phyloP scores from a whole-genome alignment of 2,329 filamentous ascomycete genomes.

The Stylonectria norvegica region DNA sequence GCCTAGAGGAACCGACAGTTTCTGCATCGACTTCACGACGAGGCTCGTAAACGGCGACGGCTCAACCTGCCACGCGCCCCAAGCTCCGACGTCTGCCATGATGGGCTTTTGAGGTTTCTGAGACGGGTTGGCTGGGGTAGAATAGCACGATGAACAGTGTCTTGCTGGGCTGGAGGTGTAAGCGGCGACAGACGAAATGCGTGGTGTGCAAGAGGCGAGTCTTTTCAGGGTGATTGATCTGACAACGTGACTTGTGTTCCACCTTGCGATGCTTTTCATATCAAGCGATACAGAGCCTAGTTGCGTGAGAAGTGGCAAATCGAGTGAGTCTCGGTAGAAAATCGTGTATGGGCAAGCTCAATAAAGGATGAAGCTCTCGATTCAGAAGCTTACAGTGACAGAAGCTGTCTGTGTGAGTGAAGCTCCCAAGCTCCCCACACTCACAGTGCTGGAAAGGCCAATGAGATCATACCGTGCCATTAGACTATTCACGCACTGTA shows the following conservation, averaged over 20 bases:
- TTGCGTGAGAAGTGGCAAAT: too few species aligned
- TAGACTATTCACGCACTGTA: slow-evolving; percentile 13
- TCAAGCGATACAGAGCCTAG: too few species aligned
- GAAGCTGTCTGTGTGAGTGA: too few species aligned
- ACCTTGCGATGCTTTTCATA: slow-evolving; percentile 14
- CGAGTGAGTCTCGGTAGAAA: too few species aligned
- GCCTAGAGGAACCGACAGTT: slow-evolving; percentile 58
- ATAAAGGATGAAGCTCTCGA: not conserved
- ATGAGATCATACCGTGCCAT: slow-evolving; percentile 36
- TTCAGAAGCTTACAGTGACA: not conserved
- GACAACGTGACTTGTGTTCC: slow-evolving; percentile 4
- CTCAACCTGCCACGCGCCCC: slow-evolving; percentile 40
- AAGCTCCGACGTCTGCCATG: slow-evolving; percentile 31
- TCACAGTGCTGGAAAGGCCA: slow-evolving; percentile 12
- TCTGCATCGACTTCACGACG: slow-evolving; percentile 78
- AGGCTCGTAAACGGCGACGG: slow-evolving; percentile 44
- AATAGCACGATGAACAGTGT: slow-evolving; percentile 21
- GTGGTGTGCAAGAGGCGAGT: not conserved
- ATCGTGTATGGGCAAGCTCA: too few species aligned
- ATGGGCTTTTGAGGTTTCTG: slow-evolving; percentile 5
- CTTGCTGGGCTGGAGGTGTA: not conserved
- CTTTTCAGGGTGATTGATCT: slow-evolving; percentile 1
- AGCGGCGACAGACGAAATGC: not conserved
- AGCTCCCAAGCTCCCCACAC: slow-evolving; percentile 2
- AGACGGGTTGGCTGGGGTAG: not conserved